Conservation (phyloP, 169 alveolate genomes). For the Eimeria tenella region DNA sequence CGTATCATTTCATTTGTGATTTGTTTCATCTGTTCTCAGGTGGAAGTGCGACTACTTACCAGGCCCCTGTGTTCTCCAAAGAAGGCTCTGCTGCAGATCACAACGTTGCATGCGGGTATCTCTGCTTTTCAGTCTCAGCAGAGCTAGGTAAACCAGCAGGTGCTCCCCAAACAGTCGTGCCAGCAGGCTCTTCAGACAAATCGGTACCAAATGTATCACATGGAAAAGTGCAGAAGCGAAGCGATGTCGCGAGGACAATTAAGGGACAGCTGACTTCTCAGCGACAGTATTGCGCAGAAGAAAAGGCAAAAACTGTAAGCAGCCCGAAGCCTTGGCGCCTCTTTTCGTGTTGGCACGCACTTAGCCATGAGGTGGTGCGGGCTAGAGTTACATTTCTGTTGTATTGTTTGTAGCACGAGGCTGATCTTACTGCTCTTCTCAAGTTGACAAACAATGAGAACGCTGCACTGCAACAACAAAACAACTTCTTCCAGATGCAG, state of each 20-base stretch:
- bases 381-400: background rate
- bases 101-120: constrained; percentile 47
- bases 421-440: background rate
- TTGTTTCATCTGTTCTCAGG: background rate
- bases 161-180: background rate
- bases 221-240: background rate
- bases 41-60: constrained; percentile 4
- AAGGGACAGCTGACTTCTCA: background rate
- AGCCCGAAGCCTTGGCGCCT: background rate
- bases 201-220: background rate
- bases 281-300: background rate
- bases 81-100: background rate
- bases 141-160: constrained; percentile 19
- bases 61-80: constrained; percentile 9
- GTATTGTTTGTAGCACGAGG: constrained; percentile 1
- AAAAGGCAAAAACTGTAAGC: background rate
- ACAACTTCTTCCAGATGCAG: constrained; percentile 39
- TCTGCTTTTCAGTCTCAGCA: constrained; percentile 30
- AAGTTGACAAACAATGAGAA: constrained; percentile 9
- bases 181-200: background rate
- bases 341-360: too few species aligned
- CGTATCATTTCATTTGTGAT: background rate
- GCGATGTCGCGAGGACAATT: constrained; percentile 16
- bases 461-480: constrained; percentile 43
- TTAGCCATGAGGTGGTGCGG: background rate